Conservation (phyloP, 345 rosid species). For the Eucalyptus urophylla region DNA sequence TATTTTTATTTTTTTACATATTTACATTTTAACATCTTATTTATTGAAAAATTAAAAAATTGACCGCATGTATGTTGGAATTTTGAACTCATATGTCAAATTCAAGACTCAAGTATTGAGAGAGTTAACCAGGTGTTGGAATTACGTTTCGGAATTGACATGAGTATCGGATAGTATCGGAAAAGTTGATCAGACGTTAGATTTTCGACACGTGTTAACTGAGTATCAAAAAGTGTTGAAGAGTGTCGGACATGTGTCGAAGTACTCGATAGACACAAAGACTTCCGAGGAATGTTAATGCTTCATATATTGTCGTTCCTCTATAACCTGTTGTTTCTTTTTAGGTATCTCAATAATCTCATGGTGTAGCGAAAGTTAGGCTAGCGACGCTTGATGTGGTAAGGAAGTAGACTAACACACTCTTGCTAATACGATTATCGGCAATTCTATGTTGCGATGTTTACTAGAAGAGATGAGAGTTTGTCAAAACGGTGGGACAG, state of each 20-base stretch:
- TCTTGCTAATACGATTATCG: not conserved
- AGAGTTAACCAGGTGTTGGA: too few species aligned
- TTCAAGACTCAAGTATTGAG: fast-evolving
- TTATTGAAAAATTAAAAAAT: too few species aligned
- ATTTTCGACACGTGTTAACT: too few species aligned
- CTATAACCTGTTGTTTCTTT: not conserved
- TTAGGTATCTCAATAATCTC: not conserved
- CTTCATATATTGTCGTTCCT: not conserved
- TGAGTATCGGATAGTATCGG: fast-evolving
- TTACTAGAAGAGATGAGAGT: not conserved
- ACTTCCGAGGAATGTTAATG: fast-evolving
- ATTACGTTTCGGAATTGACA: fast-evolving
- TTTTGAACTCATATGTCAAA: too few species aligned
- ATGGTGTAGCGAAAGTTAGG: not conserved
- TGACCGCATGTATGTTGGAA: too few species aligned
- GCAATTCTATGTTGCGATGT: not conserved
- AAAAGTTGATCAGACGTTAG: fast-evolving
- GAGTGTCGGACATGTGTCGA: too few species aligned
- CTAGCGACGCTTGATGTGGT: not conserved
- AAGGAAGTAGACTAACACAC: not conserved
- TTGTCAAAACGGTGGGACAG: not conserved
- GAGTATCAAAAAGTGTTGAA: too few species aligned
- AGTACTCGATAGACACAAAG: fast-evolving
- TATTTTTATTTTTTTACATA: too few species aligned
- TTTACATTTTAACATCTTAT: too few species aligned